Evolutionary conservation across 73 alveolate genomes (phyloP), one percentile per base, ranked within the genome.

Genomic region (Stentor roeselii): DNA sequence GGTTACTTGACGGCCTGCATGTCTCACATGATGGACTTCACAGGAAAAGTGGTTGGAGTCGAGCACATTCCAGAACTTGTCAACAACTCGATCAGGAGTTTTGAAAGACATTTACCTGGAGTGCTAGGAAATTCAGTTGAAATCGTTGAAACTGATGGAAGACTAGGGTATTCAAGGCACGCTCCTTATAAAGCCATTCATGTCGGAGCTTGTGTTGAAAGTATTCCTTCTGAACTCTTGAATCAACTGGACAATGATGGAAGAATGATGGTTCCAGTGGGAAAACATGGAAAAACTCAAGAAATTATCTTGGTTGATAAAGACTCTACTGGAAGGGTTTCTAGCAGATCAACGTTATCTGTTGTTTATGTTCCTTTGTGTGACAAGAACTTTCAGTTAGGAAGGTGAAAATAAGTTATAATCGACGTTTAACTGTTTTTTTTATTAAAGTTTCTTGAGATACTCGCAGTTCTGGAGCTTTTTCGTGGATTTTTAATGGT

Each of bases 131-230:
- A 0, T 82, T 14, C 30, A 3, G 31, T 74, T 27, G 36, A 82
- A 67, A 32, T 82, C 30, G 37, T 3, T 59, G 21, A 6, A 38
- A 98, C 94, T 11, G 99, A 96, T 91, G 99, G 99, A 3, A 83
- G 98, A 78, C 11, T 42, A 14, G 99, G 99, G 36, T 94, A 60
- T 78, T 61, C 88, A 36, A 31, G 74, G 76, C 76, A 85, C 58
- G 98, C 96, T 3, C 99, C 99, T 3, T 96, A 92, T 89, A 89
- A 96, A 83, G 97, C 88, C 15, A 96, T 96, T 59, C 99, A 96
- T 89, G 99, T 94, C 41, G 99, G 99, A 34, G 99, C 99, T n/a
- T 97, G 97, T n/a, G 91, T 97, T 1, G 87, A 61, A 3, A 60
- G 27, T 34, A 84, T 95, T 21, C 99, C 99, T 11, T 31, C 87